Base-by-base conservation (phyloP, 2,329 filamentous ascomycete genomes). In the Cryphonectria japonica region DNA sequence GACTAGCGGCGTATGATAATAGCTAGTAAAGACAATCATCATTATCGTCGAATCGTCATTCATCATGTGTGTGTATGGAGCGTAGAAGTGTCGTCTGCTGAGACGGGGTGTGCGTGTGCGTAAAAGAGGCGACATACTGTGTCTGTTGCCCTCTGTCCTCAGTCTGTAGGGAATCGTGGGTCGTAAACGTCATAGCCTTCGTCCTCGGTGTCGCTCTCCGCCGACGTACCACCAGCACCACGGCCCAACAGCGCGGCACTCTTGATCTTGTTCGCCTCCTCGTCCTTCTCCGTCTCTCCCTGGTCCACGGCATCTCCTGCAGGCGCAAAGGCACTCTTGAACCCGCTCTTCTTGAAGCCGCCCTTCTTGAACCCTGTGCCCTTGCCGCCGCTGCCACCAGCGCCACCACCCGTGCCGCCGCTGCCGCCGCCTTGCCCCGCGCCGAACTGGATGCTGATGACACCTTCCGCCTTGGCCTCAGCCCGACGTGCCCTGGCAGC, bases 341-440 rank as follows among this genome's bases (percentile, higher is more conserved):
- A 95, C 0, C 93, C 93, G 1, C 91, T 91, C 78, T 95, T 96
- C 82, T 95, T 94, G 78, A 94, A 94, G 0, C 89, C 90, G 0
- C 87, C 87, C 77, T 90, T 92, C 77, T 90, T 92, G 75, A 91
- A 89, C 0, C 89, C 87, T 0, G 88, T 87, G 0, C 82, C 82
- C 54, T 79, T 76, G 2, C 79, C 75, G 26, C 73, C 71, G 2
- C 78, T 77, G 14, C 62, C 63, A 34, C 76, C 77, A 9, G 76
- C 78, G 14, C 39, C 52, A 1, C 66, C 67, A 2, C 68, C 69
- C 80, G 13, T 3, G 14, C 82, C 78, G 6, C 19, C 2, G 80
- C 77, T n/a, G 76, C 72, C 22, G 75, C 72, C 61, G 75, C 74
- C 37, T 68, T 67, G 72, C 52, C 69, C 81, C 1, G 79, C 78